These are phyloP conservation scores for Aspergillus uvarum DNA, from an alignment of 2,329 filamentous ascomycete genomes.

Conservation along the genomic window DNA sequence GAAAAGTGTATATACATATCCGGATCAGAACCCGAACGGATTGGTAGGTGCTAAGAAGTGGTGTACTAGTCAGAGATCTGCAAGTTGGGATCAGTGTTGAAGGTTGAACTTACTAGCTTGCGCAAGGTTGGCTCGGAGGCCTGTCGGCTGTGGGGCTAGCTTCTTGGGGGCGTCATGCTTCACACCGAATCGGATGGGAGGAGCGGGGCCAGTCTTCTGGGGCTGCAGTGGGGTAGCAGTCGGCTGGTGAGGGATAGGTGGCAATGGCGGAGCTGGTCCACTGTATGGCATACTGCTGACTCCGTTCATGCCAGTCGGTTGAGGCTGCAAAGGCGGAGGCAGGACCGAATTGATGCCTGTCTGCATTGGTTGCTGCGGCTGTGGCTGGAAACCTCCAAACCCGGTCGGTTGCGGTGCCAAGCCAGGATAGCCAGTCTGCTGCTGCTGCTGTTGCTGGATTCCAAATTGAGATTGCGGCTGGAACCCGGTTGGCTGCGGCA, in stretches of 20 bases:
- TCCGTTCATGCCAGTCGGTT: conserved; percentile 51
- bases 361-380: conserved; percentile 51
- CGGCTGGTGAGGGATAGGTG: conserved; percentile 59
- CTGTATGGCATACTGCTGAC: conserved; percentile 49
- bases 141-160: conserved; percentile 81
- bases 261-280: conserved; percentile 54
- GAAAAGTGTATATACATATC: conserved; percentile 30
- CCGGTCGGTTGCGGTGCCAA: conserved; percentile 57
- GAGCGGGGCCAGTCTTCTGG: conserved; percentile 82
- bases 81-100: conserved; percentile 14
- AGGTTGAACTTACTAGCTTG: conserved; percentile 81
- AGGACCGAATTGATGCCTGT: conserved; percentile 54
- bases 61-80: not conserved
- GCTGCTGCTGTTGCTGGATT: conserved; percentile 51
- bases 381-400: conserved; percentile 48
- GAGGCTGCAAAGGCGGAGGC: conserved; percentile 52
- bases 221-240: conserved; percentile 65
- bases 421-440: conserved; percentile 47
- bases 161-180: conserved; percentile 68
- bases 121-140: conserved; percentile 81
- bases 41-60: conserved; percentile 60
- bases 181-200: conserved; percentile 85
- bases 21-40: conserved; percentile 64
- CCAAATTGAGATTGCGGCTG: conserved; percentile 48
- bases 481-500: conserved; percentile 50